Conservation (phyloP, 2,329 filamentous ascomycete species). For the Arachnomyces sp. region DNA sequence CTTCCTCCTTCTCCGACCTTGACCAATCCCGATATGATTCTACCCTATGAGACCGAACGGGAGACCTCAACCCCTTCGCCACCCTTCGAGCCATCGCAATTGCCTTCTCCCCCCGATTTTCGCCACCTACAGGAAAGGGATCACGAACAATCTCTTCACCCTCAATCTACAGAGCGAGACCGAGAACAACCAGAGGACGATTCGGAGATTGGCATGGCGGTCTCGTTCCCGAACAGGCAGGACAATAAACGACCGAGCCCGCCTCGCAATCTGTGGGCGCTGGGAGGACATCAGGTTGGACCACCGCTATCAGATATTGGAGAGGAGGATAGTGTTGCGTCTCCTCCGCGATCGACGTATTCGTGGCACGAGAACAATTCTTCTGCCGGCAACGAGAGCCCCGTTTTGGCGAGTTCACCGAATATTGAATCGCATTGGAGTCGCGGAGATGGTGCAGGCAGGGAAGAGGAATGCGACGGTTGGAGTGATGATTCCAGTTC, state of each 20-base stretch:
- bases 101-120: constrained; percentile 30
- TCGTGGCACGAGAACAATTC: constrained; percentile 2
- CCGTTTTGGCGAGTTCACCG: constrained; percentile 13
- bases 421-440: constrained; percentile 3
- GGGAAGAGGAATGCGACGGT: constrained; percentile 36
- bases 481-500: constrained; percentile 32
- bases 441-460: constrained; percentile 47
- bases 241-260: constrained; percentile 16
- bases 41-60: constrained; percentile 60
- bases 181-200: constrained; percentile 3
- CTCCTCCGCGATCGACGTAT: constrained; percentile 1
- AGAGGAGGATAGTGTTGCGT: constrained; percentile 28
- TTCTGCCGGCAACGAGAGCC: constrained; percentile 1
- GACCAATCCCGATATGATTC: constrained; percentile 90
- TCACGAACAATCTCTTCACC: constrained; percentile 5
- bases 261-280: constrained; percentile 28
- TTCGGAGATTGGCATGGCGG: constrained; percentile 6
- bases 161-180: constrained; percentile 12
- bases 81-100: constrained; percentile 43
- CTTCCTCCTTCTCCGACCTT: constrained; percentile 71
- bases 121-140: constrained; percentile 7
- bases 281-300: constrained; percentile 30
- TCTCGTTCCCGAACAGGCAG: constrained; percentile 17
- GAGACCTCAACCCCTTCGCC: constrained; percentile 44
- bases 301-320: constrained; percentile 40